These are phyloP conservation scores for Candida cerambycidarum DNA, from an alignment of 805 yeast genomes.

Conservation along the genomic window DNA sequence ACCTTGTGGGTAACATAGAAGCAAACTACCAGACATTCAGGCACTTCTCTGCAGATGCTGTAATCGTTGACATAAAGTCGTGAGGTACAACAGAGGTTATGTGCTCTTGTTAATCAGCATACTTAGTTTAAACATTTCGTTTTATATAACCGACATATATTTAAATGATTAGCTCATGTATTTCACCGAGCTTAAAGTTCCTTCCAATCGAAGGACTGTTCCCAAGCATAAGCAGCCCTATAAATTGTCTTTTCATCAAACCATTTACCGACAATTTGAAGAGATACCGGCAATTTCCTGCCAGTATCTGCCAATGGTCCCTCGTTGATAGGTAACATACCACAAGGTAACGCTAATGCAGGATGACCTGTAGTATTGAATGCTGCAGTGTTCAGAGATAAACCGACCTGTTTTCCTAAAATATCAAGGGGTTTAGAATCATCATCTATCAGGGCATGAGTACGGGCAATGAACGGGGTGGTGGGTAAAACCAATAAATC, in stretches of 20 bases:
- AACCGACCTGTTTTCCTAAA: constrained; percentile 28
- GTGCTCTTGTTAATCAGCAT: too few relatives aligned
- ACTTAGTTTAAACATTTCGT: too few relatives aligned
- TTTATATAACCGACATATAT: constrained; percentile 4
- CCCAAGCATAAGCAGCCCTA: constrained; percentile 38
- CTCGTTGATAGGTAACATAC: constrained; percentile 28
- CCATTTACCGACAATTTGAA: constrained; percentile 34
- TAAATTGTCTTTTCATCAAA: constrained; percentile 31
- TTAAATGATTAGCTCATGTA: too few relatives aligned
- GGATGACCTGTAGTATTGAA: constrained; percentile 40
- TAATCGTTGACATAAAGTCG: too few relatives aligned
- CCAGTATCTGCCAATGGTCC: constrained; percentile 20
- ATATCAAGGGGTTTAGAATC: constrained; percentile 20
- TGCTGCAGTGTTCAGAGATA: constrained; percentile 35
- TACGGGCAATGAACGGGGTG: constrained; percentile 26
- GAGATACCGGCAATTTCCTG: constrained; percentile 33
- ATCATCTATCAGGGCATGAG: constrained; percentile 23
- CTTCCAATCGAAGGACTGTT: constrained; percentile 26
- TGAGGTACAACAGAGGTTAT: too few relatives aligned
- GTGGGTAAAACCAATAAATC: constrained; percentile 37
- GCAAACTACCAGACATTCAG: too few relatives aligned
- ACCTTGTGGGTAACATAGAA: too few relatives aligned
- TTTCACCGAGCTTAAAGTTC: constrained; percentile 1
- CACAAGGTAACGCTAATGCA: constrained; percentile 33
- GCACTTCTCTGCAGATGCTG: too few relatives aligned